phyloP scores from a whole-genome alignment of 2,329 filamentous ascomycete species.

The Lasiodiplodia gonubiensis region DNA sequence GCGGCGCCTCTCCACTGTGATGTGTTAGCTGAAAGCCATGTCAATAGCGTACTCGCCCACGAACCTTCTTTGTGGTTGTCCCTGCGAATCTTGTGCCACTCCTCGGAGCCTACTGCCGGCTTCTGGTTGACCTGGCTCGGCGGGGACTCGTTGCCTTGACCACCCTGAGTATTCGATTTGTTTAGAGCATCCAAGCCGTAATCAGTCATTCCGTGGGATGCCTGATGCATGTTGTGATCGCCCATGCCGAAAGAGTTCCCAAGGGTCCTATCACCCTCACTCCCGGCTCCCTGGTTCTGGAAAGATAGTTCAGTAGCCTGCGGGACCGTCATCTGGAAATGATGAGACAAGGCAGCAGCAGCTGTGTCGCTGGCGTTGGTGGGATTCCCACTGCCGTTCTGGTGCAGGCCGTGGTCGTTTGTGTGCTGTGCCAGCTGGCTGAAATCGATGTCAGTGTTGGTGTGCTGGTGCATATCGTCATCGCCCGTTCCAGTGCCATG shows the following conservation, averaged over 20 bases:
- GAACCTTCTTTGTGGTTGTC: constrained; percentile 99
- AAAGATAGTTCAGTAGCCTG: constrained; percentile 62
- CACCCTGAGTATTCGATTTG: constrained; percentile 43
- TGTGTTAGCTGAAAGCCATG: constrained; percentile 25
- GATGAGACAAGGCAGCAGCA: constrained; percentile 58
- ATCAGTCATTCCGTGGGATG: constrained; percentile 43
- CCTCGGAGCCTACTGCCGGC: constrained; percentile 90
- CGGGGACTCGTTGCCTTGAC: constrained; percentile 41
- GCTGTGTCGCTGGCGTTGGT: constrained; percentile 63
- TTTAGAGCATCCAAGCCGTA: constrained; percentile 58
- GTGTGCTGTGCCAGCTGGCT: constrained; percentile 39
- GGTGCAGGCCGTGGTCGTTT: constrained; percentile 44
- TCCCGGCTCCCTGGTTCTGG: constrained; percentile 51
- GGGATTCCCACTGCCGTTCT: constrained; percentile 60
- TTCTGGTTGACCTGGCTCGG: constrained; percentile 58
- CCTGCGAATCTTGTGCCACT: constrained; percentile 97
- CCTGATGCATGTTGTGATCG: constrained; percentile 48
- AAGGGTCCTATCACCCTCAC: constrained; percentile 46
- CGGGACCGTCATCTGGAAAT: constrained; percentile 62
- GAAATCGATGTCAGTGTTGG: constrained; percentile 40
- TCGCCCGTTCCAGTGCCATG: constrained; percentile 46
- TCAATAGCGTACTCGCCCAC: constrained; percentile 35
- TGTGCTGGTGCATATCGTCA: constrained; percentile 49
- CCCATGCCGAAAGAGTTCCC: constrained; percentile 50
- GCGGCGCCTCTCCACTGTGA: constrained; percentile 86